These are phyloP conservation scores for Phytophthora ramorum DNA, from an alignment of 352 stramenopile species.

Conservation along the genomic window DNA sequence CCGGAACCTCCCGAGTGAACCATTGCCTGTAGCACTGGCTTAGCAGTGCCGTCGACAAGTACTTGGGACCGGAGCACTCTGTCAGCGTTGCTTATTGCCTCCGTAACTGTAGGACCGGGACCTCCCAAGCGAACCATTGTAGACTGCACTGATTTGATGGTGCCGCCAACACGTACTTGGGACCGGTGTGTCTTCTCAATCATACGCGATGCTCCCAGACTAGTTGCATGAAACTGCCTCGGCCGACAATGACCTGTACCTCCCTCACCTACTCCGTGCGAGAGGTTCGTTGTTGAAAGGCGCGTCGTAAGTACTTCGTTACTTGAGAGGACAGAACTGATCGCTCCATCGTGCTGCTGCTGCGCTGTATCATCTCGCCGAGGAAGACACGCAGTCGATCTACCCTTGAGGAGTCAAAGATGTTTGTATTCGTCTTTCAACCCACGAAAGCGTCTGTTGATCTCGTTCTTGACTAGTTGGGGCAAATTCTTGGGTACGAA, in stretches of 20 bases:
- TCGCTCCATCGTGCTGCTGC: neutral
- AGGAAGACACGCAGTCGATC: neutral
- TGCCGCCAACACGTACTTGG: neutral
- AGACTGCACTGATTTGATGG: neutral
- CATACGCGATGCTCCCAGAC: too few species aligned
- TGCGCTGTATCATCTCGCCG: neutral
- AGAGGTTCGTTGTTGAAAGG: too few species aligned
- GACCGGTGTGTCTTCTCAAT: neutral
- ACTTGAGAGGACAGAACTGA: neutral
- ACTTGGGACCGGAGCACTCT: neutral
- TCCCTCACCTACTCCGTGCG: too few species aligned
- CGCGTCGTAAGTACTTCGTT: neutral
- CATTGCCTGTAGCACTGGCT: neutral
- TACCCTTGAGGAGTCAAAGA: neutral
- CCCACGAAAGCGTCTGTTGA: neutral
- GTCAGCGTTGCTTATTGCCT: neutral
- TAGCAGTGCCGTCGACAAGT: neutral
- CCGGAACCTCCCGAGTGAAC: neutral
- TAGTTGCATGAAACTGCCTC: too few species aligned
- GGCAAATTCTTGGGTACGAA: slow-evolving; percentile 7
- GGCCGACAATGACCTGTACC: too few species aligned
- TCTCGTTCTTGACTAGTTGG: neutral
- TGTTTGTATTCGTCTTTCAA: neutral
- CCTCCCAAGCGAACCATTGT: neutral
- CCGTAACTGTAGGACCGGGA: neutral